Evolutionary conservation across 208 protist species (phyloP).

Genomic region (Trypanosoma grayi): DNA sequence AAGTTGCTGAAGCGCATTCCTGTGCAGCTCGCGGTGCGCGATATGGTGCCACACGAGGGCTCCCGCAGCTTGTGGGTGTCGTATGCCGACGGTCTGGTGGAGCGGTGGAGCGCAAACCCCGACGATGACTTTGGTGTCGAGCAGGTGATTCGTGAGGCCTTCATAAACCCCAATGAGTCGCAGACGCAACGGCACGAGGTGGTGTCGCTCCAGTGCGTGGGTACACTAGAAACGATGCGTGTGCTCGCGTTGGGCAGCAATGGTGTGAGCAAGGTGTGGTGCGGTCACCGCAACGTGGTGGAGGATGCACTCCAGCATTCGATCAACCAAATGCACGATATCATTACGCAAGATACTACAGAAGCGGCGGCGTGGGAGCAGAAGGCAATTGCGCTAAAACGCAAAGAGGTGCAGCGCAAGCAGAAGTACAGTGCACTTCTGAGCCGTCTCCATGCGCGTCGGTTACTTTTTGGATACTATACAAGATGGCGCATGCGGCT

Average conservation of each 20-base stretch:
- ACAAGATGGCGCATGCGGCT: conserved; percentile 44
- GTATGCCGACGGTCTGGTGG: conserved; percentile 72
- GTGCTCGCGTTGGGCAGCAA: conserved; percentile 82
- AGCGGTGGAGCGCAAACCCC: conserved; percentile 80
- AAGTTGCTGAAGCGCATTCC: conserved; percentile 51
- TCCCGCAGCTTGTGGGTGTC: conserved; percentile 77
- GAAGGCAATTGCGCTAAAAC: conserved; percentile 35
- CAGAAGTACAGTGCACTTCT: conserved; percentile 62
- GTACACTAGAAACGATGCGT: conserved; percentile 72
- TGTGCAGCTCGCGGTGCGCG: conserved; percentile 51
- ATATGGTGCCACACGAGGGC: conserved; percentile 44
- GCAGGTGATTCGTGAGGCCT: conserved; percentile 58
- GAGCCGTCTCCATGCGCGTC: conserved; percentile 50
- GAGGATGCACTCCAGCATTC: conserved; percentile 61
- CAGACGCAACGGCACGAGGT: conserved; percentile 19
- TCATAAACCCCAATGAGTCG: conserved; percentile 11
- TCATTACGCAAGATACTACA: conserved; percentile 67
- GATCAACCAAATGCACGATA: conserved; percentile 46
- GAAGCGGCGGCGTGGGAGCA: conserved; percentile 74
- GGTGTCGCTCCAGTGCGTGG: conserved; percentile 38
- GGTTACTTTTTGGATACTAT: conserved; percentile 58
- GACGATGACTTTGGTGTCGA: conserved; percentile 88
- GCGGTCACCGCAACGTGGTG: conserved; percentile 62
- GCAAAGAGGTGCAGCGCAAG: conserved; percentile 62
- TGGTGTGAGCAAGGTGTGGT: conserved; percentile 88